These are phyloP conservation scores for Eudorina sp. DNA, from an alignment of 139 green algal species.

Conservation along the genomic window DNA sequence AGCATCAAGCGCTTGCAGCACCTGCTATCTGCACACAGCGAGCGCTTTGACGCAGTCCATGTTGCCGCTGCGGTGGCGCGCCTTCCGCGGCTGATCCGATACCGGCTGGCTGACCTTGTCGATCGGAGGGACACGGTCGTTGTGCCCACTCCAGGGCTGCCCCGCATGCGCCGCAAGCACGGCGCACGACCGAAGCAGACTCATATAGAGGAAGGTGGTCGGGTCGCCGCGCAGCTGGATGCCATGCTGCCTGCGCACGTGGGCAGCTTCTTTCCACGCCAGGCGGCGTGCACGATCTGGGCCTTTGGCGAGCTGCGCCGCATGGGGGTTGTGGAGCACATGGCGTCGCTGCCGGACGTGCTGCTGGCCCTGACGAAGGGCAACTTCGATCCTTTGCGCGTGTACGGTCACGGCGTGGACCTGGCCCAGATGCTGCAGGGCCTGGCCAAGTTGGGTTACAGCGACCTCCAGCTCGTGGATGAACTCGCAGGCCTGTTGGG, in stretches of 20 bases:
- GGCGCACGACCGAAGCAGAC: not conserved
- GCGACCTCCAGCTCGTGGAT: not conserved
- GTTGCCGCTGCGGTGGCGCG: conserved; percentile 52
- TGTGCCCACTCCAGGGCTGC: not conserved
- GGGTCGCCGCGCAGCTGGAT: conserved; percentile 32
- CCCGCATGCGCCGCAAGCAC: conserved; percentile 5
- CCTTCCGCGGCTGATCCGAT: conserved; percentile 49
- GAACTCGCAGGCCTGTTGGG: not conserved
- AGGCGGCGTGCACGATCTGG: conserved; percentile 48
- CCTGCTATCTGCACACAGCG: conserved; percentile 34
- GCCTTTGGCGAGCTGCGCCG: conserved; percentile 43
- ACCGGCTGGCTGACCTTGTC: conserved; percentile 39
- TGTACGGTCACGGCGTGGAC: conserved; percentile 43
- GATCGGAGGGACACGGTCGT: not conserved
- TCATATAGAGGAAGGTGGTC: not conserved
- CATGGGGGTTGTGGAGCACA: not conserved
- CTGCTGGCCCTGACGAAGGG: not conserved
- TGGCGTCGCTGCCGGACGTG: conserved; percentile 24
- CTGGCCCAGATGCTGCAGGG: conserved; percentile 52
- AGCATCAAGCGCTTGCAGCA: conserved; percentile 50
- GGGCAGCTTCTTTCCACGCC: conserved; percentile 31
- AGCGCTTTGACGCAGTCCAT: conserved; percentile 55
- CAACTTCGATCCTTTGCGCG: conserved; percentile 25
- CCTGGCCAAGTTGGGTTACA: conserved; percentile 43
- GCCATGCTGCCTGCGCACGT: conserved; percentile 20